Evolutionary conservation across 768 basidiomycete species (phyloP).

Genomic region (Chiua virens): DNA sequence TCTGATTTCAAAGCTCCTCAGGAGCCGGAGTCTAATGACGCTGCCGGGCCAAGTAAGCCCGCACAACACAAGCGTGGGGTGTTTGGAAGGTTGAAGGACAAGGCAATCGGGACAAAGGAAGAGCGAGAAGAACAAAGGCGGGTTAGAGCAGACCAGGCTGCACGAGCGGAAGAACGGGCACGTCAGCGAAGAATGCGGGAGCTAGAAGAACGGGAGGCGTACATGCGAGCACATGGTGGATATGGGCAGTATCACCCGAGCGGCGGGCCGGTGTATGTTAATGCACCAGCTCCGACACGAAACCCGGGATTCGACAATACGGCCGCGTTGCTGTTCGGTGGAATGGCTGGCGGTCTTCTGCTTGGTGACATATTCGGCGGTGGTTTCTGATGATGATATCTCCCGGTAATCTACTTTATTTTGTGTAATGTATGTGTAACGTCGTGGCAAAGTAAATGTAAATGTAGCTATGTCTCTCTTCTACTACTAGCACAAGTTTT

Average conservation of each 20-base stretch:
- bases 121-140: constrained; percentile 51
- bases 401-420: not conserved
- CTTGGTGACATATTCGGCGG: constrained; percentile 46
- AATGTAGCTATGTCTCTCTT: not conserved
- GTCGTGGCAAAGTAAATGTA: constrained; percentile 9
- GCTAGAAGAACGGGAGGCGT: constrained; percentile 32
- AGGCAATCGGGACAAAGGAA: constrained; percentile 61
- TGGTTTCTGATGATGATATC: constrained; percentile 34
- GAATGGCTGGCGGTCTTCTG: constrained; percentile 50
- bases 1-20: not conserved
- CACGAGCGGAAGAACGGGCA: constrained; percentile 20
- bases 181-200: constrained; percentile 20
- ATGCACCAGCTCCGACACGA: not conserved
- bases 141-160: constrained; percentile 32
- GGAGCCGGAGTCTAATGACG: not conserved
- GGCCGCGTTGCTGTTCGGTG: constrained; percentile 35
- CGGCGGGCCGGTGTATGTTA: not conserved
- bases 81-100: constrained; percentile 63
- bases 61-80: constrained; percentile 48
- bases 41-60: not conserved
- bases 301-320: constrained; percentile 5
- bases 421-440: constrained; percentile 8
- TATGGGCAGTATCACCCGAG: constrained; percentile 32
- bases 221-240: constrained; percentile 34
- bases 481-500: not conserved